Conservation (phyloP, 2,329 filamentous ascomycete species). For the Capronia coronata region DNA sequence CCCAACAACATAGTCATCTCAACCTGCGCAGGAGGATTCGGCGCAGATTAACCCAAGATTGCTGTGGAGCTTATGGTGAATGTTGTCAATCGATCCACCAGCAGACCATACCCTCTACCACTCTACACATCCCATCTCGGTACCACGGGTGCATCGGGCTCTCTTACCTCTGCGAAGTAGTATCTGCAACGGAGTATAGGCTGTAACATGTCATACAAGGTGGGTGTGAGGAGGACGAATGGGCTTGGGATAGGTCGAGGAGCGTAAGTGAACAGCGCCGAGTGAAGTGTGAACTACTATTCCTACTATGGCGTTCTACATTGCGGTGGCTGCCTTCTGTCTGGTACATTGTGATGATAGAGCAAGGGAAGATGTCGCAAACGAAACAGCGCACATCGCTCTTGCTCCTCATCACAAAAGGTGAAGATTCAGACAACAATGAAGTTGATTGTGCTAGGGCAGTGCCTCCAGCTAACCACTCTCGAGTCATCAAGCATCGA, state of each 20-base stretch:
- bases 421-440: neutral
- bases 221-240: neutral
- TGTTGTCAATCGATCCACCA: neutral
- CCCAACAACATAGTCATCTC: neutral
- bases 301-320: too few relatives aligned
- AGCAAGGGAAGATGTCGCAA: neutral
- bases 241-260: neutral
- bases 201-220: neutral
- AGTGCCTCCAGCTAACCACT: neutral
- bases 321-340: neutral
- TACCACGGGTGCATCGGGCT: neutral
- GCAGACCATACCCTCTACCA: neutral
- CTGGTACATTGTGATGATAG: neutral
- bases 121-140: neutral
- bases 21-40: neutral
- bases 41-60: slow-evolving; percentile 4
- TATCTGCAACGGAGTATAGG: neutral
- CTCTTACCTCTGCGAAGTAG: neutral
- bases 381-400: neutral
- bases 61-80: neutral
- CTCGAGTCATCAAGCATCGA: too few relatives aligned
- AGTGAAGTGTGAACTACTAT: too few relatives aligned
- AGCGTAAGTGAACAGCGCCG: too few relatives aligned
- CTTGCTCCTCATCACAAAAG: neutral
- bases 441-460: neutral